Percentiles rank a stretch among this genome's conserved stretches.
Conservation (phyloP, 345 rosid genomes). For the Tarenaya hassleriana region DNA sequence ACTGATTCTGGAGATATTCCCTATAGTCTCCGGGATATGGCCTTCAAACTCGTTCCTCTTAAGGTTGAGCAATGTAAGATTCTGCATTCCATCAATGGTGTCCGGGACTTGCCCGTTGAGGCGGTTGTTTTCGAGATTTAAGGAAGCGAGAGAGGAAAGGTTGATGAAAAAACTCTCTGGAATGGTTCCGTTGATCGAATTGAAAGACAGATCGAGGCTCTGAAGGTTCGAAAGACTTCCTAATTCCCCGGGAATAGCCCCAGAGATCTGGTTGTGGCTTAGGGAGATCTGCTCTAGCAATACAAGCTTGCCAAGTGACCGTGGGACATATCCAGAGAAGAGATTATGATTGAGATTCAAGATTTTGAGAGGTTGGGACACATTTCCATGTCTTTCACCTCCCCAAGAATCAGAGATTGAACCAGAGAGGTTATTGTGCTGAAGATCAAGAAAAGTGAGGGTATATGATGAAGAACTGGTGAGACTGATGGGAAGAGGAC, state of each 20-base stretch:
- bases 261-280: constrained; percentile 57
- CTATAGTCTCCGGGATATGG: constrained; percentile 47
- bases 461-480: constrained; percentile 42
- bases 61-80: constrained; percentile 56
- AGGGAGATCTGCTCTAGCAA: constrained; percentile 48
- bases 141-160: constrained; percentile 44
- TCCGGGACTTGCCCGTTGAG: constrained; percentile 46
- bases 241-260: constrained; percentile 44
- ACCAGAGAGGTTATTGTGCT: constrained; percentile 73
- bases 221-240: constrained; percentile 46
- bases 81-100: constrained; percentile 39
- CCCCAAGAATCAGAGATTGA: constrained; percentile 50
- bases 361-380: constrained; percentile 35
- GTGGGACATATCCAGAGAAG: constrained; percentile 52
- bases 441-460: constrained; percentile 61
- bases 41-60: constrained; percentile 56
- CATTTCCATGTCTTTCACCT: constrained; percentile 26
- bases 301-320: constrained; percentile 40
- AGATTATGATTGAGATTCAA: constrained; percentile 45
- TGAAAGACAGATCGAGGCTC: constrained; percentile 62
- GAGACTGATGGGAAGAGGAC: constrained; percentile 47
- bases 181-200: constrained; percentile 63
- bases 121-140: constrained; percentile 52
- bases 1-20: constrained; percentile 47
- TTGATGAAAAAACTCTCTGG: constrained; percentile 52